Evolutionary conservation across 768 basidiomycete genomes (phyloP).

Genomic region (Pleurotus sapidus): DNA sequence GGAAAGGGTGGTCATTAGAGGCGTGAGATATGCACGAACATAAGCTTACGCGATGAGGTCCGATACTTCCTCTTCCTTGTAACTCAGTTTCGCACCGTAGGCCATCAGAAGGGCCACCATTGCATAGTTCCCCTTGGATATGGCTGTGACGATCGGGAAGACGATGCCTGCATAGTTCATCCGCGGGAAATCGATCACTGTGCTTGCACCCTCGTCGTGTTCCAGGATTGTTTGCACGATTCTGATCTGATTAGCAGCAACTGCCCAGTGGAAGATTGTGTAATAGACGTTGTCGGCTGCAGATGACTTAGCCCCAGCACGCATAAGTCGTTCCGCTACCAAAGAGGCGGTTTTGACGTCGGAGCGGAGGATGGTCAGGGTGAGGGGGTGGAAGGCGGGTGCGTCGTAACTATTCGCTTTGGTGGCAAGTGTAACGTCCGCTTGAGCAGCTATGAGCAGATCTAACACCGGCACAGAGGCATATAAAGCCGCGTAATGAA

Average conservation of each 20-base stretch:
- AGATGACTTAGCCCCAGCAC: slow-evolving; percentile 38
- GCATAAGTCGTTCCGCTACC: slow-evolving; percentile 37
- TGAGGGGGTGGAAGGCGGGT: slow-evolving; percentile 32
- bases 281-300: slow-evolving; percentile 31
- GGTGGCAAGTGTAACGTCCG: slow-evolving; percentile 37
- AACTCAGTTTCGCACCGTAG: slow-evolving; percentile 34
- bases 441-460: slow-evolving; percentile 42
- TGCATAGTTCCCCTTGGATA: slow-evolving; percentile 29
- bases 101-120: slow-evolving; percentile 36
- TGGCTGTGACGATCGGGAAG: slow-evolving; percentile 37
- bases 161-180: slow-evolving; percentile 20
- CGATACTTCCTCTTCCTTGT: slow-evolving; percentile 30
- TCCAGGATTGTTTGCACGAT: slow-evolving; percentile 38
- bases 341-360: slow-evolving; percentile 32
- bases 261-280: slow-evolving; percentile 41
- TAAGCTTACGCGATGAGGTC: too few relatives aligned
- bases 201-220: slow-evolving; percentile 36
- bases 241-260: slow-evolving; percentile 30
- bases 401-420: slow-evolving; percentile 21
- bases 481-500: slow-evolving; percentile 48
- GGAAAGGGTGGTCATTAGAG: too few relatives aligned
- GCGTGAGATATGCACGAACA: too few relatives aligned
- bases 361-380: slow-evolving; percentile 34
- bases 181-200: slow-evolving; percentile 36
- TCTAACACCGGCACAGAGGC: slow-evolving; percentile 44